These are phyloP conservation scores for Cercospora sesami DNA, from an alignment of 2,329 filamentous ascomycete genomes.

Conservation along the genomic window DNA sequence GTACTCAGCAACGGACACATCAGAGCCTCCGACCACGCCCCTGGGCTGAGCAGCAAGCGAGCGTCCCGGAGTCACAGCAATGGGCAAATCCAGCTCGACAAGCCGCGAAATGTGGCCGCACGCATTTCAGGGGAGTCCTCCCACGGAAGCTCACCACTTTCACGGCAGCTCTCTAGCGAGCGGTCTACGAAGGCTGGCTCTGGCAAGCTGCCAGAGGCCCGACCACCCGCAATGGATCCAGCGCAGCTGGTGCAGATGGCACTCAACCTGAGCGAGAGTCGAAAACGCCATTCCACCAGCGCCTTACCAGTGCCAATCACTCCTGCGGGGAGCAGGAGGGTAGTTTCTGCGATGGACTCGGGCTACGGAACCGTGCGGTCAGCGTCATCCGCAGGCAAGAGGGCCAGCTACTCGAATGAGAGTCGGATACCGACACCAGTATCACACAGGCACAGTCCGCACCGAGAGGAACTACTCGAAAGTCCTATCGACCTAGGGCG, in stretches of 20 bases:
- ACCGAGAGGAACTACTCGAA: slow-evolving; percentile 12
- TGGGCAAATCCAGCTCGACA: slow-evolving; percentile 25
- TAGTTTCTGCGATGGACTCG: slow-evolving; percentile 45
- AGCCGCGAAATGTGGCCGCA: slow-evolving; percentile 17
- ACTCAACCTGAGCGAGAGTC: slow-evolving; percentile 80
- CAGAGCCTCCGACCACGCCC: slow-evolving; percentile 8
- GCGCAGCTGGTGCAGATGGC: slow-evolving; percentile 92
- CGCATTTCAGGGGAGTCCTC: slow-evolving; percentile 33
- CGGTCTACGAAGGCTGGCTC: slow-evolving; percentile 9
- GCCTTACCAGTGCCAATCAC: slow-evolving; percentile 54
- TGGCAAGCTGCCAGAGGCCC: slow-evolving; percentile 5
- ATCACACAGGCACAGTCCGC: slow-evolving; percentile 18
- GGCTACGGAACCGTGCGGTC: slow-evolving; percentile 39
- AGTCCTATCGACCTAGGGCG: slow-evolving; percentile 8
- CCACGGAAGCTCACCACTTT: slow-evolving; percentile 33
- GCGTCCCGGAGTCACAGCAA: slow-evolving; percentile 19
- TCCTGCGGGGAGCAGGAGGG: slow-evolving; percentile 52
- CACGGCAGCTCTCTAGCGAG: slow-evolving; percentile 29
- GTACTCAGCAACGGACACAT: slow-evolving; percentile 30
- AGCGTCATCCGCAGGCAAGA: slow-evolving; percentile 54
- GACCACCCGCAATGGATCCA: slow-evolving; percentile 67
- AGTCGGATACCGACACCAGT: slow-evolving; percentile 12
- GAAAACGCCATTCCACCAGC: slow-evolving; percentile 62
- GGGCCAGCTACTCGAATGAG: slow-evolving; percentile 20
- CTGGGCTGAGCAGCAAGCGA: slow-evolving; percentile 26